Conservation (phyloP, 805 yeast species). For the Scheffersomyces stipitis region DNA sequence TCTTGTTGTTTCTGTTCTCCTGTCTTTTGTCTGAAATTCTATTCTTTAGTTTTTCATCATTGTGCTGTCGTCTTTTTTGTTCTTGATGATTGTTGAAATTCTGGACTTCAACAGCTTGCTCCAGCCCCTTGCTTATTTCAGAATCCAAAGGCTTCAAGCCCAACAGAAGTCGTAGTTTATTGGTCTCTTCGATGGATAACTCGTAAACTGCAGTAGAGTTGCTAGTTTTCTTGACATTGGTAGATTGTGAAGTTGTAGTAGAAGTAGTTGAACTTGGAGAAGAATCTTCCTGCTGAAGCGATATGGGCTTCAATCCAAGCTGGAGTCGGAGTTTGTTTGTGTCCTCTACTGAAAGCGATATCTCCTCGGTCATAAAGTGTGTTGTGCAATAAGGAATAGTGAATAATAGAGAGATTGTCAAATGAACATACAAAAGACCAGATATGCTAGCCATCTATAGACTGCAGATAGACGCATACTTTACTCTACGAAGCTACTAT, state of each 20-base stretch:
- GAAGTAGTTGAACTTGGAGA: too few species aligned
- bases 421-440: too few species aligned
- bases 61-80: background rate
- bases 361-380: slow-evolving; percentile 3
- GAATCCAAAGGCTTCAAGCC: slow-evolving; percentile 48
- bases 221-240: background rate
- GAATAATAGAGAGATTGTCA: too few species aligned
- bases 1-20: background rate
- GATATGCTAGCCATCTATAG: too few species aligned
- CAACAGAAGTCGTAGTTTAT: slow-evolving; percentile 47
- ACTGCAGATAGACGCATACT: too few species aligned
- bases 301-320: slow-evolving; percentile 42
- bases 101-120: background rate
- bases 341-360: slow-evolving; percentile 37
- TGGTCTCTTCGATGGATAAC: slow-evolving; percentile 54
- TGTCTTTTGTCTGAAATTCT: background rate
- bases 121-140: background rate
- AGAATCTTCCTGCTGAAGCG: slow-evolving; percentile 6
- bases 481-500: too few species aligned
- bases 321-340: slow-evolving; percentile 41
- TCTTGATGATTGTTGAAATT: too few species aligned
- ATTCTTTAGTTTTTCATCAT: background rate
- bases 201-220: slow-evolving; percentile 7
- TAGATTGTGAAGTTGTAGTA: background rate
- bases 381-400: too few species aligned